Percentiles rank a stretch among this genome's conserved stretches.
These are phyloP conservation scores for Ascodesmis nigricans DNA, from an alignment of 495 filamentous ascomycete species.

Conservation along the genomic window DNA sequence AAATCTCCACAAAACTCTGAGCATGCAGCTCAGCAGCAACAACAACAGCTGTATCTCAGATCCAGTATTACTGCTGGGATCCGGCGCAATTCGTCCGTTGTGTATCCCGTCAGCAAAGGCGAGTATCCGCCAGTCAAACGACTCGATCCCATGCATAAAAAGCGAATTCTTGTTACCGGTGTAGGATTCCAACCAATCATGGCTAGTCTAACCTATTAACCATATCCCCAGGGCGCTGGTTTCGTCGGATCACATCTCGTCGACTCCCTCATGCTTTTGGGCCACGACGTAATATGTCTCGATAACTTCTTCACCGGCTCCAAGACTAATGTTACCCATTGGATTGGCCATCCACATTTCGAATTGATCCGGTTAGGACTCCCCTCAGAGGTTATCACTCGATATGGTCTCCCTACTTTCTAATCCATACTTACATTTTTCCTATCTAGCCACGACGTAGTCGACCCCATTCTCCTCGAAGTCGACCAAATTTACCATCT, in stretches of 20 bases:
- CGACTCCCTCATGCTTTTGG: slow-evolving; percentile 20
- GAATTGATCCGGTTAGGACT: slow-evolving; percentile 18
- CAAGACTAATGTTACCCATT: slow-evolving; percentile 16
- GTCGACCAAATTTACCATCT: slow-evolving; percentile 22
- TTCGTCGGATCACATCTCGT: slow-evolving; percentile 22
- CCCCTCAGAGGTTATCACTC: no score
- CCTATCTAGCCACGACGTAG: slow-evolving; percentile 18
- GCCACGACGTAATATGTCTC: slow-evolving; percentile 19
- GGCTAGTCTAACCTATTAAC: neutral
- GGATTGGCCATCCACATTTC: slow-evolving; percentile 20
- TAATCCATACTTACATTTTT: neutral
- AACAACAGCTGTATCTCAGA: no score
- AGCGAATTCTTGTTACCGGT: slow-evolving; percentile 18
- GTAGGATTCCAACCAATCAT: slow-evolving; percentile 9
- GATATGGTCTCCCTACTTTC: neutral
- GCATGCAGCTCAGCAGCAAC: no score
- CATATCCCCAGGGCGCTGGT: slow-evolving; percentile 18
- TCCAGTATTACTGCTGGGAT: no score
- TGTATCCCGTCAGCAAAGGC: slow-evolving; percentile 4
- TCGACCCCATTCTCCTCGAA: slow-evolving; percentile 18
- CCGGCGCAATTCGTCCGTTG: no score
- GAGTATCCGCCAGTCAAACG: slow-evolving; percentile 12
- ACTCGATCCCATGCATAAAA: slow-evolving; percentile 12
- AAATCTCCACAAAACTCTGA: no score
- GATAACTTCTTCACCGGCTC: slow-evolving; percentile 21